Conservation (phyloP, 371 early-diverging fungal genomes). For the Chytridium lagenaria region DNA sequence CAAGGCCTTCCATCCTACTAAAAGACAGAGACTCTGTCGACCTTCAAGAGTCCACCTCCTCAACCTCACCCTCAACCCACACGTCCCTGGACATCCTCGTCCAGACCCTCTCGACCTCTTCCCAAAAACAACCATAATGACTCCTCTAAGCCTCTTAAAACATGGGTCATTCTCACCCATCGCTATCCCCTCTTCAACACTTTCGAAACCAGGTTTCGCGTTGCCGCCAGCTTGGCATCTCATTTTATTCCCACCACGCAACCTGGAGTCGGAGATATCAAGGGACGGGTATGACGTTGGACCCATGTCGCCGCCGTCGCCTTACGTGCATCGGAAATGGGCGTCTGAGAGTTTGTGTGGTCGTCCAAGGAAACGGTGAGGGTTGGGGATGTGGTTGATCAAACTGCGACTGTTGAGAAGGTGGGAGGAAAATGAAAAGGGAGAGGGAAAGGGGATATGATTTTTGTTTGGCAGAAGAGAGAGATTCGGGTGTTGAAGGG, state of each 20-base stretch:
- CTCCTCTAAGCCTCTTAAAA: background rate
- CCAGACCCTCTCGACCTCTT: background rate
- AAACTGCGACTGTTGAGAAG: constrained; percentile 61
- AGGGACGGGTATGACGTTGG: constrained; percentile 79
- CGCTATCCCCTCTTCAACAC: background rate
- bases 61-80: constrained; percentile 6
- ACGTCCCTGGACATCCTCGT: background rate
- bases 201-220: constrained; percentile 6
- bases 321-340: constrained; percentile 84
- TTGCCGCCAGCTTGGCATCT: constrained; percentile 81
- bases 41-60: background rate
- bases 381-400: constrained; percentile 65
- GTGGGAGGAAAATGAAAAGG: constrained; percentile 54
- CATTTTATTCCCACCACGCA: constrained; percentile 75
- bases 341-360: constrained; percentile 74
- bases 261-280: constrained; percentile 69
- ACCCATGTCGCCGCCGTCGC: constrained; percentile 73
- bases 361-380: constrained; percentile 59
- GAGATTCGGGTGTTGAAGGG: constrained; percentile 61
- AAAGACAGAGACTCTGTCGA: constrained; percentile 8
- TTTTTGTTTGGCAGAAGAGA: constrained; percentile 77
- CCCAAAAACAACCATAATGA: background rate
- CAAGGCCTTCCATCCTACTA: background rate
- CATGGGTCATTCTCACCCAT: background rate
- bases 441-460: constrained; percentile 61